These are phyloP conservation scores for Zelopaecilomyces penicillatus DNA, from an alignment of 2,329 filamentous ascomycete genomes.

Conservation along the genomic window DNA sequence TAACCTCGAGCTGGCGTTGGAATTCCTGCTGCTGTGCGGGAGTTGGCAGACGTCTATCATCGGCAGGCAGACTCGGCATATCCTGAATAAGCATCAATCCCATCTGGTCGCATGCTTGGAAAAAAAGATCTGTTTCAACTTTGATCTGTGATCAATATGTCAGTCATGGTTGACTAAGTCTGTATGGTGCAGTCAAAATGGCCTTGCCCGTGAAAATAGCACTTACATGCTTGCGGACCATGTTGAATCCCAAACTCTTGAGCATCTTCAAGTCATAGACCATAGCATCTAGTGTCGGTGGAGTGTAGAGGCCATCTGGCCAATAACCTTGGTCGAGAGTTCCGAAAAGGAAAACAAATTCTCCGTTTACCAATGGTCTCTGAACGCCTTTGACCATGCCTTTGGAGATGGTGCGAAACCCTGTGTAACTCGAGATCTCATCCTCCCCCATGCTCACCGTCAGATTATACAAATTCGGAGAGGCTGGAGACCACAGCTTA, in stretches of 20 bases:
- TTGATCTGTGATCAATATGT: constrained; percentile 41
- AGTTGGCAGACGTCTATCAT: constrained; percentile 26
- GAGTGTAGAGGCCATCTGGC: constrained; percentile 60
- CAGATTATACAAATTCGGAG: constrained; percentile 57
- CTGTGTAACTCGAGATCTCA: constrained; percentile 54
- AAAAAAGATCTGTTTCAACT: constrained; percentile 58
- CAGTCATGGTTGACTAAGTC: not conserved
- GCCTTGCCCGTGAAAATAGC: too few relatives aligned
- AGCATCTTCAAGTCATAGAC: constrained; percentile 54
- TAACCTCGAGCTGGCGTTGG: constrained; percentile 50
- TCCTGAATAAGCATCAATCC: constrained; percentile 63
- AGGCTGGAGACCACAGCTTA: constrained; percentile 56
- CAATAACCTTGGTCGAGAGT: constrained; percentile 65
- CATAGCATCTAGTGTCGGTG: constrained; percentile 61
- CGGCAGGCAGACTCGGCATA: constrained; percentile 52
- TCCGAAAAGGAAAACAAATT: constrained; percentile 60
- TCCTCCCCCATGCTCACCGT: constrained; percentile 46
- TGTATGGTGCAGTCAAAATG: too few relatives aligned
- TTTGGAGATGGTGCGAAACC: constrained; percentile 55
- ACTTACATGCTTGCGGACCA: constrained; percentile 60
- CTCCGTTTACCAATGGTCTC: constrained; percentile 58
- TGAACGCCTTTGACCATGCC: constrained; percentile 49
- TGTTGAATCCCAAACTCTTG: constrained; percentile 61
- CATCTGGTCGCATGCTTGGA: constrained; percentile 57
- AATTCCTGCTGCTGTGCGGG: constrained; percentile 54